phyloP scores from a whole-genome alignment of 345 rosid genomes.

The Streptanthus diversifolius region DNA sequence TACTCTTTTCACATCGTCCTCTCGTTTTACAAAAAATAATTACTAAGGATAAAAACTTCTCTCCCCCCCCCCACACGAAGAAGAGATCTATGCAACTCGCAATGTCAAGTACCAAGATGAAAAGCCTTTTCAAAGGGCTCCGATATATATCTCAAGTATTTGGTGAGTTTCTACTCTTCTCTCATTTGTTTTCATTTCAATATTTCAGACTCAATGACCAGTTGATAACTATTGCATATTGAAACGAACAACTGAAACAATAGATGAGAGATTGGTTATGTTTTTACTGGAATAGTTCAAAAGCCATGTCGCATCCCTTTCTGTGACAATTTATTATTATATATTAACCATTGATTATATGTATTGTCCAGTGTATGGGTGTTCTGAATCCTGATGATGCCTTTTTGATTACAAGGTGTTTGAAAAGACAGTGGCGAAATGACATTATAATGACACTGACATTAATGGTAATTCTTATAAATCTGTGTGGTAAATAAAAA shows the following conservation, averaged over 20 bases:
- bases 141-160: conserved; percentile 49
- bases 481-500: too few species aligned
- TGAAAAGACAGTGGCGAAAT: too few species aligned
- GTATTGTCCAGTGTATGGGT: too few species aligned
- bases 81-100: conserved; percentile 6
- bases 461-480: too few species aligned
- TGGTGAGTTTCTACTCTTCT: conserved; percentile 28
- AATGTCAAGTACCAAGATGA: conserved; percentile 26
- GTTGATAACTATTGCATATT: background rate
- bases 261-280: background rate
- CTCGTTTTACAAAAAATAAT: background rate
- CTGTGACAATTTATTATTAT: too few species aligned
- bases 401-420: too few species aligned
- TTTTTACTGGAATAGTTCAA: background rate
- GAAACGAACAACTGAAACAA: background rate
- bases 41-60: background rate
- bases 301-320: too few species aligned
- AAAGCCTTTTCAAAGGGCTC: conserved; percentile 54
- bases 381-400: too few species aligned
- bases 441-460: too few species aligned
- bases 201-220: background rate
- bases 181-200: background rate
- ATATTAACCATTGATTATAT: too few species aligned
- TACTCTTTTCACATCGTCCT: background rate
- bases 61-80: background rate